Evolutionary conservation across 805 yeast species (phyloP).

Genomic region (Kockiozyma suomiensis): DNA sequence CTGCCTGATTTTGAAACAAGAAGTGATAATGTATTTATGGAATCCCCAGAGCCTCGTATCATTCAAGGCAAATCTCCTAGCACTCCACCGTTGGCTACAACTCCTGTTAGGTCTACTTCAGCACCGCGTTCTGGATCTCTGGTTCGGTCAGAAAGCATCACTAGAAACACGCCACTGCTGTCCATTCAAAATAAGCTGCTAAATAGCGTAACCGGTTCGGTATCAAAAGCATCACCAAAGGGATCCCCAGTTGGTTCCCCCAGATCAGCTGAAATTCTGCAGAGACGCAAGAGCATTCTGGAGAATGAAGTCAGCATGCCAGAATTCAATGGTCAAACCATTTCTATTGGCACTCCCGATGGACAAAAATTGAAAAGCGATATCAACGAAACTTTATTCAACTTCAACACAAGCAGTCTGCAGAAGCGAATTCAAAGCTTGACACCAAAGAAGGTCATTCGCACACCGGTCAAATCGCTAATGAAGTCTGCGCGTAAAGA

Average conservation of each 20-base stretch:
- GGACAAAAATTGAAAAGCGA: constrained; percentile 25
- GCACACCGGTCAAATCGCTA: constrained; percentile 22
- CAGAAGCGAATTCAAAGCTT: constrained; percentile 32
- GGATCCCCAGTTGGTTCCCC: constrained; percentile 11
- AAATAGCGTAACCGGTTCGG: background rate
- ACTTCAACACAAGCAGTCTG: constrained; percentile 17
- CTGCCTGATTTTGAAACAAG: background rate
- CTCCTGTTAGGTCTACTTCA: background rate
- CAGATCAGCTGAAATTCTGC: constrained; percentile 2
- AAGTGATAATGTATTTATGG: background rate
- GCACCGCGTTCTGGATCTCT: background rate
- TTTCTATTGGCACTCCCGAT: constrained; percentile 30
- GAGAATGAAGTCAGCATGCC: constrained; percentile 3
- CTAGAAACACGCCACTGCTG: background rate
- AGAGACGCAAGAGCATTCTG: constrained; percentile 21
- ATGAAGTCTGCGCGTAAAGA: constrained; percentile 11
- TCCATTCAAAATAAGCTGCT: constrained; percentile 1
- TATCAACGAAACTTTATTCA: constrained; percentile 24
- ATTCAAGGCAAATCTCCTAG: too few relatives aligned
- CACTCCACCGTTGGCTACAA: background rate
- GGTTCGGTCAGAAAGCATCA: background rate
- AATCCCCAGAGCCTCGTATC: too few relatives aligned
- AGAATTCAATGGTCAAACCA: constrained; percentile 19
- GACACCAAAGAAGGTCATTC: constrained; percentile 25
- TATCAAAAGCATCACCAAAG: background rate